phyloP scores from a whole-genome alignment of 176 grass and related monocot genomes.

The Dendrocalamus sinicus region DNA sequence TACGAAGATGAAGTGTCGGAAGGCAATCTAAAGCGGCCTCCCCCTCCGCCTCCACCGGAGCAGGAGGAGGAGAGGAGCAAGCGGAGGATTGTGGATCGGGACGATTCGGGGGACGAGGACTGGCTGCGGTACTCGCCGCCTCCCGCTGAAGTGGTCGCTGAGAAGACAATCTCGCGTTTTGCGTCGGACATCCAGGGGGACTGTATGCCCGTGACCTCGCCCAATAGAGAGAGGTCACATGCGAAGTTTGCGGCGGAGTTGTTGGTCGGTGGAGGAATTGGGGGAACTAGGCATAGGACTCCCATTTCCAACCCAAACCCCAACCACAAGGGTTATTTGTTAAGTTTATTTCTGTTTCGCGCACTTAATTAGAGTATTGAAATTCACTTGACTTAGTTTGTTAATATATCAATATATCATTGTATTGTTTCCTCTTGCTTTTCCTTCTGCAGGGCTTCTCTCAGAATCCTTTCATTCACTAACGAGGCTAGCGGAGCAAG shows the following conservation, averaged over 20 bases:
- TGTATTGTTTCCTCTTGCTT: background rate
- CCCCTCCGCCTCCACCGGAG: conserved; percentile 44
- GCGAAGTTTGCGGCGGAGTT: conserved; percentile 57
- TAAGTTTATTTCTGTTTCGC: background rate
- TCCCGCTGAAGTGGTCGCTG: conserved; percentile 38
- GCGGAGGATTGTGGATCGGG: conserved; percentile 32
- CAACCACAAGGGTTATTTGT: conserved; percentile 39
- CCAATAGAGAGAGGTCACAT: conserved; percentile 79
- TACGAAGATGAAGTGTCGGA: conserved; percentile 24
- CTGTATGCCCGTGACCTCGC: conserved; percentile 71
- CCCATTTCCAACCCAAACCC: conserved; percentile 29
- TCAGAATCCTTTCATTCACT: conserved; percentile 72
- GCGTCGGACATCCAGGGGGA: conserved; percentile 78
- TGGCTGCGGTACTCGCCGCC: conserved; percentile 49
- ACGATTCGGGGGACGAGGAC: conserved; percentile 43
- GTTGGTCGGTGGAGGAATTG: conserved; percentile 23
- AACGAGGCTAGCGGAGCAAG: conserved; percentile 61
- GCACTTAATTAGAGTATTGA: conserved; percentile 26
- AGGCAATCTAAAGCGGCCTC: conserved; percentile 48
- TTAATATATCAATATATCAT: background rate
- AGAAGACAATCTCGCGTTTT: conserved; percentile 71
- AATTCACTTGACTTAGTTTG: conserved; percentile 29
- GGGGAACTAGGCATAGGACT: conserved; percentile 20
- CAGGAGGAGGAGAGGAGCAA: conserved; percentile 59
- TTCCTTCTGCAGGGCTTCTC: conserved; percentile 61